A percentile compares a stretch with the other conserved stretches of the same genome.
Conservation (phyloP, 1,284 basidiomycete genomes). For the Leucoagaricus sp. region DNA sequence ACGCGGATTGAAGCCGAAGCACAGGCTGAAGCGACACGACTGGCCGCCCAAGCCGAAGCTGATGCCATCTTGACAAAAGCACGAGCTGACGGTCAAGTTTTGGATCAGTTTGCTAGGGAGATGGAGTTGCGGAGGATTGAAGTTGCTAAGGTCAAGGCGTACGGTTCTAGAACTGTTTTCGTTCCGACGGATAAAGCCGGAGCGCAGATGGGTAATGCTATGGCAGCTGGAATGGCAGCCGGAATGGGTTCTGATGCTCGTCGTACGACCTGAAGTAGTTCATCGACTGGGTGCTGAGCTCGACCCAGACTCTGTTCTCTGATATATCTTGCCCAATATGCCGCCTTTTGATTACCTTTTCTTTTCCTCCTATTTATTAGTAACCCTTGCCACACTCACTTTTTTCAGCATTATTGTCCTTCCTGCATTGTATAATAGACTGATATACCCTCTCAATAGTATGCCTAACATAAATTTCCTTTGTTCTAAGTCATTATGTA, state of each 20-base stretch:
- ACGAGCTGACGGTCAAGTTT: conserved; percentile 57
- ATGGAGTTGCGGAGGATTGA: conserved; percentile 73
- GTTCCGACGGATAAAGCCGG: conserved; percentile 63
- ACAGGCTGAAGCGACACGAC: conserved; percentile 67
- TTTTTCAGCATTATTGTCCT: no score
- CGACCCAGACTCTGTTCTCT: no score
- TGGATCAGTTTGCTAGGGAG: conserved; percentile 70
- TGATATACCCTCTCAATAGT: no score
- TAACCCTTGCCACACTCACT: no score
- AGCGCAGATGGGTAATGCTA: conserved; percentile 55
- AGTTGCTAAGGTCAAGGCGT: conserved; percentile 61
- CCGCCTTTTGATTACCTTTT: no score
- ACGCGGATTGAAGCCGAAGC: conserved; percentile 73
- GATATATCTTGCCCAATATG: no score
- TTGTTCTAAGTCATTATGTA: no score
- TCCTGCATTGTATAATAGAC: no score
- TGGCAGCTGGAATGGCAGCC: conserved; percentile 68
- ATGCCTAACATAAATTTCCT: no score
- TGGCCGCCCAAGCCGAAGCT: conserved; percentile 74
- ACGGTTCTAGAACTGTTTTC: conserved; percentile 70
- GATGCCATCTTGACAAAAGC: conserved; percentile 67
- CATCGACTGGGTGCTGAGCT: neutral
- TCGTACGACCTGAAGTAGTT: conserved; percentile 1
- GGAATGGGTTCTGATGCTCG: conserved; percentile 51
- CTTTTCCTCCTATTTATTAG: no score